Evolutionary conservation across 306 rosid species (phyloP).

Genomic region (Casuarina cunninghamiana): DNA sequence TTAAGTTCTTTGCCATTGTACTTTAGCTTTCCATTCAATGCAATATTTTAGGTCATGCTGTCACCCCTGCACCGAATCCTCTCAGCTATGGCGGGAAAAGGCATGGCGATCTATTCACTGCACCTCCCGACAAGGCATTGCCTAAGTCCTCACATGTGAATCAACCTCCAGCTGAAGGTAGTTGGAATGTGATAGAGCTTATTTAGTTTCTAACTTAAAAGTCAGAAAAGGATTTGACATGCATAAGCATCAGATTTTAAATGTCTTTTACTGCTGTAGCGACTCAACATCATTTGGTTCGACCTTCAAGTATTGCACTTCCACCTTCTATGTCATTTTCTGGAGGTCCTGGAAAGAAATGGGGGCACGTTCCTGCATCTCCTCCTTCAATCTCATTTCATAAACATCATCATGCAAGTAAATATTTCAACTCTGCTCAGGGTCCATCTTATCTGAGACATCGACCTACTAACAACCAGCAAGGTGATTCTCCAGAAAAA

Average conservation of each 20-base stretch:
- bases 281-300: slow-evolving; percentile 29
- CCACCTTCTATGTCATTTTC: slow-evolving; percentile 58
- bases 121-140: slow-evolving; percentile 15
- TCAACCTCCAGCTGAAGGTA: slow-evolving; percentile 31
- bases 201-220: slow-evolving; percentile 19
- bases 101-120: slow-evolving; percentile 18
- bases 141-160: slow-evolving; percentile 9
- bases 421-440: slow-evolving; percentile 41
- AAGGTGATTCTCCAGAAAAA: slow-evolving; percentile 47
- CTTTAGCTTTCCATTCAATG: not conserved
- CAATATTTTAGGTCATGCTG: slow-evolving; percentile 25
- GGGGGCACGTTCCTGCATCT: slow-evolving; percentile 45
- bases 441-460: slow-evolving; percentile 39
- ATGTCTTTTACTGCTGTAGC: slow-evolving; percentile 37
- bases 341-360: slow-evolving; percentile 40
- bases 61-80: slow-evolving; percentile 31
- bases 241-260: not conserved
- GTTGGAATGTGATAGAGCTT: not conserved
- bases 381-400: slow-evolving; percentile 46
- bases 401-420: slow-evolving; percentile 38
- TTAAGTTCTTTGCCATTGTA: not conserved
- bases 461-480: slow-evolving; percentile 45
- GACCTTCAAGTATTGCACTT: slow-evolving; percentile 54
- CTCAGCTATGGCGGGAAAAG: slow-evolving; percentile 32
- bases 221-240: slow-evolving; percentile 1